Percentiles rank a stretch among this genome's conserved stretches.
Conservation (phyloP, 2,329 filamentous ascomycete species). For the Pyrenochaeta sp. region DNA sequence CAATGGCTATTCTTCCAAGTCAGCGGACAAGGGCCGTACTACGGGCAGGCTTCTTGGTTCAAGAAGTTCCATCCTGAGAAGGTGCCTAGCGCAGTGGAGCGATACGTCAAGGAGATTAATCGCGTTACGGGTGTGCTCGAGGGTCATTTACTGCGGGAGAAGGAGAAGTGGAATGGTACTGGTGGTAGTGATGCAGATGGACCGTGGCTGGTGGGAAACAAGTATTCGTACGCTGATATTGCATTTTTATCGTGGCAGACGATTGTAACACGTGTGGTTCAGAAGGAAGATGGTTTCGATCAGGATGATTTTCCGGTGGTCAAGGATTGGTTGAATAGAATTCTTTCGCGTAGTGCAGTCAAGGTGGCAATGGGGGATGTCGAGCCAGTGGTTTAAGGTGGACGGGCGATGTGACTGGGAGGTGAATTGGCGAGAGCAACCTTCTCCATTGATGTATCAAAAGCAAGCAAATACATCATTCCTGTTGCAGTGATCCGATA, state of each 20-base stretch:
- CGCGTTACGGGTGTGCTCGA: background rate
- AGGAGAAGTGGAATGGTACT: background rate
- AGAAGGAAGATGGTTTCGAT: conserved; percentile 34
- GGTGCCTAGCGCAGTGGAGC: conserved; percentile 37
- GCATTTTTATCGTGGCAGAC: background rate
- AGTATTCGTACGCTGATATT: background rate
- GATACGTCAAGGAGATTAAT: background rate
- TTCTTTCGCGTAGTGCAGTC: too few species aligned
- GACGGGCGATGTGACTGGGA: too few species aligned
- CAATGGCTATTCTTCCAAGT: conserved; percentile 45
- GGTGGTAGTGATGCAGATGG: background rate
- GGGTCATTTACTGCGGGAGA: background rate
- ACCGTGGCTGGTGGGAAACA: background rate
- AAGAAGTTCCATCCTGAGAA: conserved; percentile 49
- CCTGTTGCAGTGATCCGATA: too few species aligned
- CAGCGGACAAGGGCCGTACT: conserved; percentile 43
- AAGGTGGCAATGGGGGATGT: too few species aligned
- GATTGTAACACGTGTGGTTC: conserved; percentile 34
- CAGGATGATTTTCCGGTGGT: conserved; percentile 9
- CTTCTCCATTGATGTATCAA: too few species aligned
- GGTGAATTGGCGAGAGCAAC: too few species aligned
- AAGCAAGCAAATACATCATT: too few species aligned
- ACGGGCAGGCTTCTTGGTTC: conserved; percentile 57
- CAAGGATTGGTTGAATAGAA: conserved; percentile 11
- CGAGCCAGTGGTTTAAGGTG: too few species aligned